Base-by-base conservation (phyloP, 768 basidiomycete species). In the Coprinopsis marcescibilis region DNA sequence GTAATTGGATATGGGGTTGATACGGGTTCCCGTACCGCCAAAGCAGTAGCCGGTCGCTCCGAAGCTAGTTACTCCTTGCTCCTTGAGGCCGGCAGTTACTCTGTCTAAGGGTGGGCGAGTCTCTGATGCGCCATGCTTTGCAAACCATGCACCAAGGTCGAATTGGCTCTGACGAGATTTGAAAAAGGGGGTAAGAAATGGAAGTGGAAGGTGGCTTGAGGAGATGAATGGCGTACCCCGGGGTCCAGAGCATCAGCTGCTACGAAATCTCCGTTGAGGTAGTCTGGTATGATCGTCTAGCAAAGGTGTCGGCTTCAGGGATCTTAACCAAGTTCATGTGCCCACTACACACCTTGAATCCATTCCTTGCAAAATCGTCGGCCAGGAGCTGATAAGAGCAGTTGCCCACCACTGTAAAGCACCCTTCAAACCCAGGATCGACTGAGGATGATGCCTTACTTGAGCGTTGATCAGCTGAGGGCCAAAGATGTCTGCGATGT, bases 41-140 rank as follows among this genome's bases (percentile, higher is more conserved):
- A 76, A 81, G 67, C 87, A 89, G 67, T 80, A 88, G 2, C 83
- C 84, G 3, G 75, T 73, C 0, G 80, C 78, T 0, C 66, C 83
- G 47, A 89, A 73, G 5, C 59, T 59, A 1, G 68, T 77, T 17
- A 88, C 66, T 1, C 85, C 86, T 50, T 75, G 56, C 25, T 63
- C 73, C 57, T 79, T 81, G 50, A 89, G 71, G 0, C 67, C 75
- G 3, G 58, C 61, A 25, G 85, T 68, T 35, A 83, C 77, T 40
- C 72, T 76, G 63, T 85, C 73, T 21, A 85, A 52, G 2, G 55
- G 11, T 1, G 78, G 77, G 11, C 76, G 75, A 1, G 75, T 77
- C 10, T 56, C 29, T 0, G 57, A 67, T 13, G 51, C 20, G 5
- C 57, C 58, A 50, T 84, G 83, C 0, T 54, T 65, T 3, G 27